Evolutionary conservation across 768 basidiomycete genomes (phyloP), one percentile per base, ranked within the genome.

Genomic region (Rossbeevera mucosa): DNA sequence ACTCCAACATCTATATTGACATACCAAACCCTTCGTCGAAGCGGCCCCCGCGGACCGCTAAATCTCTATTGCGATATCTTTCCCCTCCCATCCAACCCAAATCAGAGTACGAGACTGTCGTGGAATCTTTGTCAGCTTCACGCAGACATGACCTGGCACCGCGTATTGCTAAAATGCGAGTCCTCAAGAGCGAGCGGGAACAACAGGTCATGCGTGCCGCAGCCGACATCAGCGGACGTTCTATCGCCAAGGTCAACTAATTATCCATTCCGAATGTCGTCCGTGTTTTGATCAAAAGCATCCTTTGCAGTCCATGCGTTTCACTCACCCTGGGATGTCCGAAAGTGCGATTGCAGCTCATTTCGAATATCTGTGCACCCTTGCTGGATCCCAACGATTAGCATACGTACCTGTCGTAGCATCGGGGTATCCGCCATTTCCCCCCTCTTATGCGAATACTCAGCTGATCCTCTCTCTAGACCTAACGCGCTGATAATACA

Each of bases 351-450:
- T 89, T 7, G 84, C 79, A 0, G 88, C 94, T 5, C 89, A 93
- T 64, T 97, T 98, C 64, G 89, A 95, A 69, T 96, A 96, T 63
- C 59, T 87, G 1, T 94, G 93, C 62, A 78, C 82, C 4, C 74
- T 91, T 40, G 73, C 74, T 14, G 96, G 96, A 20, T 79, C 91
- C 12, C 86, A 92, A 62, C 80, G 94, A 36, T 81, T 84, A 44
- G 94, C 96, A n/a, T 99, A 99, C 65, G 94, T 99, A 1, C 96
- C 96, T 12, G 96, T 99, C 5, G 91, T 97, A 29, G 95, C 92
- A 5, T 94, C 92, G 1, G 96, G 96, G 89, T 90, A 68, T 60
- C 7, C 52, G 57, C 22, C 16, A 31, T 57, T 28, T 33, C 5
- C 13, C 46, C 11, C 5, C 13, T 44, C 11, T 43, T 47, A 40